Base-by-base conservation (phyloP, 2,329 filamentous ascomycete genomes). In the Penicillium sp. region DNA sequence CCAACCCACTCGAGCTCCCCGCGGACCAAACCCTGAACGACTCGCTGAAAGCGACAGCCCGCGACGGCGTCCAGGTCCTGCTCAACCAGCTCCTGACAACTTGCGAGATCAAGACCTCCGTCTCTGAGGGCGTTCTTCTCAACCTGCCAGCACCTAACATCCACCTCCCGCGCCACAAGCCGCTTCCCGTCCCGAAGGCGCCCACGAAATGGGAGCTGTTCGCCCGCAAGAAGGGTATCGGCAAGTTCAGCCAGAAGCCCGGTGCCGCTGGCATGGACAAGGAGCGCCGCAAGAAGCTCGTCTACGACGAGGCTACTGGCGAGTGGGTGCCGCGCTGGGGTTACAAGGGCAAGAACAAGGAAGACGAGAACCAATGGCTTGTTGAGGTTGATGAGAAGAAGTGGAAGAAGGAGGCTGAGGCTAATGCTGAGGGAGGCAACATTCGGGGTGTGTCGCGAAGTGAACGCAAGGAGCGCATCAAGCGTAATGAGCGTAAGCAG, bases 281-380 rank as follows among this genome's bases (percentile, higher is more conserved):
- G 60, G 81, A 76, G 82, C 82, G 85, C 37, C 70, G 73, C 61
- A 78, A 78, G 73, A 89, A 96, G 78, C 78, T 92, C 67, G 85
- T 88, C 55, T 97, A 88, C 74, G 91, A 97, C 75, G 90, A 96
- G 76, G 85, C 82, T 57, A 89, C 80, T 31, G 89, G 90, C 63
- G 89, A 94, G 73, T 97, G 92, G 91, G 89, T 91, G 71, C 88
- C 90, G 61, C 92, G 92, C 76, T 99, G 93, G 91, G 94, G 94
- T 0, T 96, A 94, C 79, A 89, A 93, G 79, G 92, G 89, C 59
- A 87, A 89, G 74, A 94, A 94, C 75, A 93, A 94, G 81, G 86
- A 87, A 59, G 88, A 85, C 20, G 88, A 95, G 75, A 81, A 85
- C 62, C 87, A 96, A 69, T 96, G 92, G 89, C 79, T 97, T 65